Base-by-base conservation (phyloP, 352 stramenopile genomes). In the Phytophthora hybrid region DNA sequence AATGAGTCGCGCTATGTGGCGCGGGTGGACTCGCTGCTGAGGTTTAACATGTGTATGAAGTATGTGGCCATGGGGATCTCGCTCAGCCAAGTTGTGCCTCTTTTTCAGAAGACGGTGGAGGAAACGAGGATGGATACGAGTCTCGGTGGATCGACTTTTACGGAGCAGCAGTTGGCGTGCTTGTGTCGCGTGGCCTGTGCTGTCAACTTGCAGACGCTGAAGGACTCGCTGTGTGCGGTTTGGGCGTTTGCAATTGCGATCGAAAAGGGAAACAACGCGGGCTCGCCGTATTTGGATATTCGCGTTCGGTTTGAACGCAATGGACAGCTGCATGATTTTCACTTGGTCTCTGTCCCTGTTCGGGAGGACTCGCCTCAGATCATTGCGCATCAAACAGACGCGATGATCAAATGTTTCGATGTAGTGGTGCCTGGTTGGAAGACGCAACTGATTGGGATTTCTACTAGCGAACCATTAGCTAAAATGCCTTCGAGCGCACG, bases 31-130 rank as follows among this genome's bases (percentile, higher is more conserved):
- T 79, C 73, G 26, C 37, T 79, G n/a, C 19, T 79, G 64, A 58
- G 31, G 29, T 79, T 77, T 60, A 77, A 77, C 57, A 73, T 69
- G 68, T 79, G 73, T 19, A 64, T 79, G 46, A 76, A 79, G 53
- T 79, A 79, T 21, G 59, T 79, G 47, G 47, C 57, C 4, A 74
- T 74, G 73, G 73, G 73, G 21, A 66, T 79, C n/a, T 74, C 73
- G 21, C 67, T 79, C 58, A 32, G 47, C 11, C 73, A 79, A 41
- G 63, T 74, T 14, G 62, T 71, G 14, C 23, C 63, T 18, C 58
- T 79, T 11, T 77, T 74, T 29, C 62, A 79, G 23, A 69, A 72
- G 21, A 79, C 68, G 29, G 68, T 51, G 6, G 68, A 79, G 59
- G 68, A 76, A 46, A 76, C 63, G 16, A 68, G 73, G 19, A 74